Percentiles rank a stretch among this genome's conserved stretches.
phyloP scores from a whole-genome alignment of 1,284 basidiomycete genomes.

The Cronartium quercuum region DNA sequence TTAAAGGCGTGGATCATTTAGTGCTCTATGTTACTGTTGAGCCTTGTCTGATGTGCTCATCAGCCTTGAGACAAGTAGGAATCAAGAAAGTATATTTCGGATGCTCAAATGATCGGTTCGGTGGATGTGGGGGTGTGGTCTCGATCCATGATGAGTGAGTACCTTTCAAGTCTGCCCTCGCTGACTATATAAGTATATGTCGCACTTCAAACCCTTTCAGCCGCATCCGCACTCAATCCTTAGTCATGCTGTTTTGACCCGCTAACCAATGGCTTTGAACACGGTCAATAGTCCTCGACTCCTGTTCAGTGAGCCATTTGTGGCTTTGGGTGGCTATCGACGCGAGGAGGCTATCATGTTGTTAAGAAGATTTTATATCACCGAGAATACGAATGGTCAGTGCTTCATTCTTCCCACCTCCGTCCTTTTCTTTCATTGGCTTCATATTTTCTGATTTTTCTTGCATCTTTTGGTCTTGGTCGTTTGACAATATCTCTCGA shows the following conservation, averaged over 20 bases:
- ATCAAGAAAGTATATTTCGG: constrained; percentile 88
- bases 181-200: constrained; percentile 33
- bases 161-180: constrained; percentile 48
- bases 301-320: constrained; percentile 62
- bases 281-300: constrained; percentile 44
- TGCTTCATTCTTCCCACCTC: constrained; percentile 38
- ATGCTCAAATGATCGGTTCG: constrained; percentile 92
- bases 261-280: too few species aligned
- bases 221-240: too few species aligned
- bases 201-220: constrained; percentile 1
- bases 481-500: not conserved
- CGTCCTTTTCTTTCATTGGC: constrained; percentile 41
- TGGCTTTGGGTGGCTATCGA: constrained; percentile 71
- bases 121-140: constrained; percentile 91
- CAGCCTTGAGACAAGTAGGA: constrained; percentile 84
- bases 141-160: constrained; percentile 74
- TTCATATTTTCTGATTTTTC: constrained; percentile 39
- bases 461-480: constrained; percentile 11
- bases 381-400: constrained; percentile 84
- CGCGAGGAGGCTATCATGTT: constrained; percentile 94
- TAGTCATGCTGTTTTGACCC: too few species aligned
- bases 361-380: constrained; percentile 87
- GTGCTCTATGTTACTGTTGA: constrained; percentile 97
- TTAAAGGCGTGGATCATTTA: constrained; percentile 69
- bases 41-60: constrained; percentile 98